A percentile compares a stretch with the other conserved stretches of the same genome.
Conservation (phyloP, 2,329 filamentous ascomycete genomes). For the Fusarium praegraminearum region DNA sequence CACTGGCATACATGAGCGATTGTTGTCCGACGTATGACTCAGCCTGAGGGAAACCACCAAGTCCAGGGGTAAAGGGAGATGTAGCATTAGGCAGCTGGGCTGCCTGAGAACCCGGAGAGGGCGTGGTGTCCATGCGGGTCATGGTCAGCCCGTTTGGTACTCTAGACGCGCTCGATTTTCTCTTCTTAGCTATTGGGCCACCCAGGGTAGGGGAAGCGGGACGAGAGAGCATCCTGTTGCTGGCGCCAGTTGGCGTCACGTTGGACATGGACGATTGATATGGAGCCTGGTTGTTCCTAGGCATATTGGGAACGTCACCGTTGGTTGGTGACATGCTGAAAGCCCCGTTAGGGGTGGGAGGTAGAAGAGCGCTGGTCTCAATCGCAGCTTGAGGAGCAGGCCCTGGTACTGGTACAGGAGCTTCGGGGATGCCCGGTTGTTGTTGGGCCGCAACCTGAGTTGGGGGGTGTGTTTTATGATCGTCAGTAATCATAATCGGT, state of each 20-base stretch:
- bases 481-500: constrained; percentile 96
- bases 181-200: constrained; percentile 80
- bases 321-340: constrained; percentile 71
- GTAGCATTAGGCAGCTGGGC: constrained; percentile 57
- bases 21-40: constrained; percentile 61
- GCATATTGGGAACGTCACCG: constrained; percentile 71
- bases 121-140: constrained; percentile 79
- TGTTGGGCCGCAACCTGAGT: constrained; percentile 46
- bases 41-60: constrained; percentile 57
- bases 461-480: constrained; percentile 85
- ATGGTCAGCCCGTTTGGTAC: constrained; percentile 81
- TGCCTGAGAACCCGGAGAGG: constrained; percentile 54
- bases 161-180: constrained; percentile 81
- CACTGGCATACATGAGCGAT: constrained; percentile 60
- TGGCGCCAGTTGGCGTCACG: constrained; percentile 48
- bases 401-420: constrained; percentile 25
- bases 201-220: constrained; percentile 77
- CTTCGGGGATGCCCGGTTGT: constrained; percentile 48
- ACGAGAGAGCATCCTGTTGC: constrained; percentile 68
- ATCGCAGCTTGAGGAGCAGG: constrained; percentile 38
- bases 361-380: constrained; percentile 52
- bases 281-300: constrained; percentile 60
- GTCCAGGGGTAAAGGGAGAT: constrained; percentile 66
- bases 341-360: constrained; percentile 53
- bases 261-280: constrained; percentile 50